These are phyloP conservation scores for Gamsiella multidivaricata DNA, from an alignment of 192 early-diverging fungal genomes.

Conservation along the genomic window DNA sequence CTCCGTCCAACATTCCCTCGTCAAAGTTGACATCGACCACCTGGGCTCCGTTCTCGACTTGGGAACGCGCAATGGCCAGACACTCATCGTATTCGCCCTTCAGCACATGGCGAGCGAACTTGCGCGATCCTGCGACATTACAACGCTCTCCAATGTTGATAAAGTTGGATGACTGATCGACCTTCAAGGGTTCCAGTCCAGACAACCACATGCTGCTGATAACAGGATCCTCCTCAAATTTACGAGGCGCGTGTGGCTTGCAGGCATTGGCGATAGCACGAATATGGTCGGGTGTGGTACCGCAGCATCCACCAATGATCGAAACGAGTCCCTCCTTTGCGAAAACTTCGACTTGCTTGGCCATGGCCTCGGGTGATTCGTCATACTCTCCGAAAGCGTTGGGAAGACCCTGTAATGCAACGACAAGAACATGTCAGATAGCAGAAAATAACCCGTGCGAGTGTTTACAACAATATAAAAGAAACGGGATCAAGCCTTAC, in stretches of 20 bases:
- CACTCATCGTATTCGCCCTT: conserved; percentile 95
- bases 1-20: conserved; percentile 95
- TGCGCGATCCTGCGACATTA: conserved; percentile 95
- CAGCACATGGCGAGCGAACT: conserved; percentile 94
- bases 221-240: conserved; percentile 74
- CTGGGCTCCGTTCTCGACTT: conserved; percentile 96
- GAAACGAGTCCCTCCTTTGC: conserved; percentile 93
- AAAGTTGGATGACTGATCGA: conserved; percentile 87
- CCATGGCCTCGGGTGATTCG: conserved; percentile 88
- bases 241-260: conserved; percentile 81
- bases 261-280: conserved; percentile 83
- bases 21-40: conserved; percentile 98
- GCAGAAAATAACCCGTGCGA: no score
- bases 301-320: conserved; percentile 97
- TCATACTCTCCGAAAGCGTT: conserved; percentile 99
- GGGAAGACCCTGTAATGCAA: conserved; percentile 77
- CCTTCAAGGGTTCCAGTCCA: conserved; percentile 86
- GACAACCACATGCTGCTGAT: conserved; percentile 82
- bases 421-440: no score
- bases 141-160: conserved; percentile 97
- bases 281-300: conserved; percentile 95
- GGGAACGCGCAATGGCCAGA: conserved; percentile 89
- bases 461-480: conserved; percentile 5
- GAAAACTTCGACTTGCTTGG: conserved; percentile 84
- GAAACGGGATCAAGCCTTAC: conserved; percentile 41